Conservation (phyloP, 495 filamentous ascomycete species). For the Cercophora newfieldiana region DNA sequence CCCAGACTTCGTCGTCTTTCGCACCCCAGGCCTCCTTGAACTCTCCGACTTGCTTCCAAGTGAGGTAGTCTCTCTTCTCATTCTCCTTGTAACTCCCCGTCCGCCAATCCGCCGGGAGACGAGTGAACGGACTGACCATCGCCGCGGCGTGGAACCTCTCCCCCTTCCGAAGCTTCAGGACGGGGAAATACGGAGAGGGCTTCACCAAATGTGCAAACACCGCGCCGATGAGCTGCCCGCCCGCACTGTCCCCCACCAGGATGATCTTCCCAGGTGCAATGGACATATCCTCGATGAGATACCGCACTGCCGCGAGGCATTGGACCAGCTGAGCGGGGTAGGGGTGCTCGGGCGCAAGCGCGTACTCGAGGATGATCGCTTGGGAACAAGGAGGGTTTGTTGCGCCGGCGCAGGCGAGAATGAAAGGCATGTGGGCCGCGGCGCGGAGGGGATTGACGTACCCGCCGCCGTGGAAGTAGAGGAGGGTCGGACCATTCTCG, state of each 20-base stretch:
- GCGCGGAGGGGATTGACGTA: conserved; percentile 24
- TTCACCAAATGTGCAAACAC: conserved; percentile 16
- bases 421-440: conserved; percentile 22
- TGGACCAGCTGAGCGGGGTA: conserved; percentile 23
- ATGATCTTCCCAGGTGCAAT: conserved; percentile 11
- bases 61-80: conserved; percentile 21
- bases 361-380: conserved; percentile 21
- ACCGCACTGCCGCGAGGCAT: neutral
- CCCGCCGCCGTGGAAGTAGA: conserved; percentile 29
- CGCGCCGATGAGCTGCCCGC: conserved; percentile 20
- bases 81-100: neutral
- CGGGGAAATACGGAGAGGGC: conserved; percentile 10
- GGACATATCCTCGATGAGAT: conserved; percentile 10
- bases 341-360: conserved; percentile 20
- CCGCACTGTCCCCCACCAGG: conserved; percentile 20
- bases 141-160: conserved; percentile 4
- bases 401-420: conserved; percentile 9
- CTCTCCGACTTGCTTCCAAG: neutral
- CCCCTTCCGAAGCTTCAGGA: neutral
- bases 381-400: neutral
- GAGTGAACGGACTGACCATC: conserved; percentile 21
- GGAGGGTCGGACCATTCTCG: neutral
- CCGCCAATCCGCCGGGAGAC: neutral
- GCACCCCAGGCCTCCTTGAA: conserved; percentile 13
- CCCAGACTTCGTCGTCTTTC: conserved; percentile 21